Conservation (phyloP, 1,284 basidiomycete genomes). For the Ustilago curta region DNA sequence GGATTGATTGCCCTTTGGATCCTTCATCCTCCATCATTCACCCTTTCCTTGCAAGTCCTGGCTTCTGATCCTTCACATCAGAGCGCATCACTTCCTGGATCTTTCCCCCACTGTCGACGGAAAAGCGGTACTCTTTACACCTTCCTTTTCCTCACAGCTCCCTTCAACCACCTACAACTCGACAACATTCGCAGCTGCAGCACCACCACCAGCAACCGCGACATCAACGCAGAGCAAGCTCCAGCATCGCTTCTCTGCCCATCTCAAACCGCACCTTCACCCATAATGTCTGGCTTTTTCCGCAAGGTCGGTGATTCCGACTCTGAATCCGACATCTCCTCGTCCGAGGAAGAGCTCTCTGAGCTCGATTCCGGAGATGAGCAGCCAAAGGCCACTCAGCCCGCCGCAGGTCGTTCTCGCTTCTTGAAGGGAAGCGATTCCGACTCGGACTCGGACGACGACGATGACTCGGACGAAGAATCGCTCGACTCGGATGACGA, state of each 20-base stretch:
- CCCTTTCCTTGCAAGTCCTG: conserved; percentile 38
- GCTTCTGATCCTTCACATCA: conserved; percentile 19
- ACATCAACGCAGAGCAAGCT: conserved; percentile 24
- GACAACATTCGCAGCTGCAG: not conserved
- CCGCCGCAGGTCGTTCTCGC: conserved; percentile 47
- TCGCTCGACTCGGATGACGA: conserved; percentile 56
- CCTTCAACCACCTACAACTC: conserved; percentile 3
- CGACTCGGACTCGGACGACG: conserved; percentile 58
- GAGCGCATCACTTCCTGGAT: conserved; percentile 44
- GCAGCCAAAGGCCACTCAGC: conserved; percentile 53
- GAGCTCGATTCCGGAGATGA: conserved; percentile 66
- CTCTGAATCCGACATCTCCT: conserved; percentile 67
- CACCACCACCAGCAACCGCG: conserved; percentile 4
- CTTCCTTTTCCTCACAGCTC: conserved; percentile 49
- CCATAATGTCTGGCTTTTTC: conserved; percentile 68
- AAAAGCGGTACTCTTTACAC: conserved; percentile 45
- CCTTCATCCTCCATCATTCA: conserved; percentile 23
- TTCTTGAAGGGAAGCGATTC: conserved; percentile 56
- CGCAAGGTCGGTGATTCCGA: conserved; percentile 66
- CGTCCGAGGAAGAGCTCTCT: conserved; percentile 67
- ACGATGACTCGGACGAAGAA: conserved; percentile 56
- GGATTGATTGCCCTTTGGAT: not conserved
- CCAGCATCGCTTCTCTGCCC: conserved; percentile 32
- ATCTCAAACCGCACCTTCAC: not conserved
- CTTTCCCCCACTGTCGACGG: conserved; percentile 19